Conservation (phyloP, 2,329 filamentous ascomycete genomes). For the Herpotrichia juniperi region DNA sequence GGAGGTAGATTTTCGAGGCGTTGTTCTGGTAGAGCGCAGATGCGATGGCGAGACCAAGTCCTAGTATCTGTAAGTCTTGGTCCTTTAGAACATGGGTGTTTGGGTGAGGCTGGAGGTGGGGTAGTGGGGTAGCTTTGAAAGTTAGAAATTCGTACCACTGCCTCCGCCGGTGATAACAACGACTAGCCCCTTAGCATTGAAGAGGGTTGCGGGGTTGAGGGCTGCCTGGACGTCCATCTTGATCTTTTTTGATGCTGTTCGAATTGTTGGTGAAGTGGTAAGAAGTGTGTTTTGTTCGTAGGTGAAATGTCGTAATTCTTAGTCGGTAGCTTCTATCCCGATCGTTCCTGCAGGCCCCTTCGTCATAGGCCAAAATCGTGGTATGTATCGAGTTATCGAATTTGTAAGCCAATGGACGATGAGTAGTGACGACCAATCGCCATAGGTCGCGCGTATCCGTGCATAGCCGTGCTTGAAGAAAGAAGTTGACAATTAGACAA, state of each 20-base stretch:
- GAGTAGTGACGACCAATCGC: too few species aligned
- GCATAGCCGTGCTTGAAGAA: too few species aligned
- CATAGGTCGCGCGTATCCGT: too few species aligned
- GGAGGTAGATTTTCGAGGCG: conserved; percentile 53
- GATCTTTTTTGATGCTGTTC: neutral
- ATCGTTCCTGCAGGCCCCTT: neutral
- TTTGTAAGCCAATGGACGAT: too few species aligned
- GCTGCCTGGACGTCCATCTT: conserved; percentile 44
- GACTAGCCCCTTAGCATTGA: conserved; percentile 48
- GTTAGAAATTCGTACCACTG: conserved; percentile 38
- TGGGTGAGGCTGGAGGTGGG: conserved; percentile 15
- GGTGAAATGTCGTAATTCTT: neutral
- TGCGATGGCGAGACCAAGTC: conserved; percentile 48
- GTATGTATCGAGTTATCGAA: too few species aligned
- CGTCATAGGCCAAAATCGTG: too few species aligned
- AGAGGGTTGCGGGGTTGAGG: conserved; percentile 42
- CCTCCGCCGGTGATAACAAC: conserved; percentile 51
- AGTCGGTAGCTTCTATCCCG: neutral
- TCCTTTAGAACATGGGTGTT: neutral
- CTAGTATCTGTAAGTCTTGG: conserved; percentile 20
- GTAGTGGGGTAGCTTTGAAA: conserved; percentile 33
- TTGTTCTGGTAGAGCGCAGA: conserved; percentile 49
- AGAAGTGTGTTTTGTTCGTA: neutral
- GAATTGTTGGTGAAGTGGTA: neutral
- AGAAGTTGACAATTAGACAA: too few species aligned